These are phyloP conservation scores for Panaeolus cyanescens DNA, from an alignment of 768 basidiomycete genomes.

Conservation along the genomic window DNA sequence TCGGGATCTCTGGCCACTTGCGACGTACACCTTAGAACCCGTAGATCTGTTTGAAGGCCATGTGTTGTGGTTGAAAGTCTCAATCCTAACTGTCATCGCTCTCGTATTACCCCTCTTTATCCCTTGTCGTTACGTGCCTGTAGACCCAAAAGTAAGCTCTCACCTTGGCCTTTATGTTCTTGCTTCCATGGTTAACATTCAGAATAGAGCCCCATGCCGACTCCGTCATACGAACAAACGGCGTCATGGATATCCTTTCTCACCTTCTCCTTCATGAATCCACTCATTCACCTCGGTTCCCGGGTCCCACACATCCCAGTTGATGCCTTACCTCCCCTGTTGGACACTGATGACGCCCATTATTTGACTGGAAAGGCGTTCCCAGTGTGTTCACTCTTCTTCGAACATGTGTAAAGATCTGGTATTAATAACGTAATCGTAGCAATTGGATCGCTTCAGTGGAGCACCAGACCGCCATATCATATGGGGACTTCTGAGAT, in stretches of 20 bases:
- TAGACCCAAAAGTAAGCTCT: constrained; percentile 42
- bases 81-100: constrained; percentile 36
- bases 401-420: constrained; percentile 21
- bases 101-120: constrained; percentile 45
- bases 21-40: constrained; percentile 45
- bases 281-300: constrained; percentile 43
- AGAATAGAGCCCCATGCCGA: constrained; percentile 27
- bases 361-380: constrained; percentile 18
- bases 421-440: constrained; percentile 4
- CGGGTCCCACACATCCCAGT: constrained; percentile 40
- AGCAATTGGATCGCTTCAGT: constrained; percentile 40
- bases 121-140: constrained; percentile 52
- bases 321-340: constrained; percentile 60
- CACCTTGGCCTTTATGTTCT: background rate
- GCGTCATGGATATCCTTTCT: constrained; percentile 42
- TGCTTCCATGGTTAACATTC: background rate
- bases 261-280: constrained; percentile 54
- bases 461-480: constrained; percentile 43
- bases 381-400: constrained; percentile 17
- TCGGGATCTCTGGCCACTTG: constrained; percentile 56
- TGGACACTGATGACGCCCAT: constrained; percentile 49
- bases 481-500: constrained; percentile 45
- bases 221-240: constrained; percentile 48
- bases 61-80: constrained; percentile 50
- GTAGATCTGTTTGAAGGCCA: constrained; percentile 43